Evolutionary conservation across 768 basidiomycete genomes (phyloP), one percentile per base, ranked within the genome.

Genomic region (Lactarius deliciosus): DNA sequence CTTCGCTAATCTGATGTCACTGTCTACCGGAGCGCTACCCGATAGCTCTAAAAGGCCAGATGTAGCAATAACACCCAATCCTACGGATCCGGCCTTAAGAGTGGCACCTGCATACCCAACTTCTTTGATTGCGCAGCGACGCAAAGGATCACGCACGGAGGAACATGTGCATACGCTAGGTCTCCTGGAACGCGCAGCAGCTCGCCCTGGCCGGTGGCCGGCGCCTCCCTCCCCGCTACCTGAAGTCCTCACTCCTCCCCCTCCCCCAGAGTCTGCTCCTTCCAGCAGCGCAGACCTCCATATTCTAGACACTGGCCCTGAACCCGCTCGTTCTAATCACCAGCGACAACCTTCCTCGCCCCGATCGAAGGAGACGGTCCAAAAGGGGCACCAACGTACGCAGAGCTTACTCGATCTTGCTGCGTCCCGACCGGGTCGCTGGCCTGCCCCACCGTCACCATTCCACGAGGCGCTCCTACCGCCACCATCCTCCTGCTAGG

Each of bases 121-220:
- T n/a, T 36, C 68, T 69, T 40, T 11, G 25, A 50, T 74, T 63
- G 64, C 66, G 47, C 61, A 25, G 66, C 72, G 56, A 64, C 68
- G 41, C 76, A 73, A 56, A 76, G 75, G 74, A 57, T 76, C 81
- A 15, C 78, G 79, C 56, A 74, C 78, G 40, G 78, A 80, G 15
- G 81, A 83, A 63, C 86, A 86, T 68, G 79, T 81, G 64, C 83
- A 87, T 45, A 86, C 87, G 2, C 74, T 82, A 66, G 85, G 79
- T 67, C 77, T 90, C 30, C 74, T 91, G 70, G 81, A 86, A 68
- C 77, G 75, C 18, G 89, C 85, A 9, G 86, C 64, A 40, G 47
- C 64, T 22, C 59, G 59, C 16, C 53, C 68, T 32, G 64, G 64
- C 10, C 57, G 58, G 11, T 68, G 68, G 65, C 65, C 68, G 1